Evolutionary conservation across 2,329 filamentous ascomycete genomes (phyloP).

Genomic region (Microdochium paspali): DNA sequence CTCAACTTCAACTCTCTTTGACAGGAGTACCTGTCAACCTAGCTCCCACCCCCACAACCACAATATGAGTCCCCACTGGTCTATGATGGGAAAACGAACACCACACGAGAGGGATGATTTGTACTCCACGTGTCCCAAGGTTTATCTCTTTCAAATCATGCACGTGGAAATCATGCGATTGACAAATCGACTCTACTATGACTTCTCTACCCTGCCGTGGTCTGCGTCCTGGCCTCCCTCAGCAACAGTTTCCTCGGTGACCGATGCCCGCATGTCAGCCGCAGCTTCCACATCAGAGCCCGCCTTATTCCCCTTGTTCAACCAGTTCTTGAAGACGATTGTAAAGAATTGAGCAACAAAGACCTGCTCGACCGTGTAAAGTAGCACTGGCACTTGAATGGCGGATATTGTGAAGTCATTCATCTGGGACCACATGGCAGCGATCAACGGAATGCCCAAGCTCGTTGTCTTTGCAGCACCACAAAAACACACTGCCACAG

Average conservation of each 20-base stretch:
- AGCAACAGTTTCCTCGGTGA: neutral
- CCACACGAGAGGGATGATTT: no score
- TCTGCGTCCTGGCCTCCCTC: neutral
- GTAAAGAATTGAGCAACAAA: conserved; percentile 20
- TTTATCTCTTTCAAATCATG: no score
- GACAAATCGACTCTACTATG: no score
- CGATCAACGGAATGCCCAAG: conserved; percentile 58
- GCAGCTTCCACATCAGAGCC: conserved; percentile 3
- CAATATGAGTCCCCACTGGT: no score
- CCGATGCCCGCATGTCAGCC: neutral
- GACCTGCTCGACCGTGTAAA: conserved; percentile 51
- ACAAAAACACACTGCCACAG: conserved; percentile 64
- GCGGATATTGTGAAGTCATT: conserved; percentile 44
- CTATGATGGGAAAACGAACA: no score
- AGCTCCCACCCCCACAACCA: no score
- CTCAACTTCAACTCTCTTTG: no score
- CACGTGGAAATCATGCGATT: no score
- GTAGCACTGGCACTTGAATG: conserved; percentile 53
- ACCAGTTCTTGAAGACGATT: conserved; percentile 34
- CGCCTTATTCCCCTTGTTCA: conserved; percentile 19
- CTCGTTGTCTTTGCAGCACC: conserved; percentile 65
- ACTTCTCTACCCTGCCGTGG: no score
- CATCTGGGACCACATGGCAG: conserved; percentile 55
- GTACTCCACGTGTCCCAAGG: no score
- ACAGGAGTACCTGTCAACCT: no score